These are phyloP conservation scores for Mycena olivaceomarginata DNA, from an alignment of 768 basidiomycete species.

Conservation along the genomic window DNA sequence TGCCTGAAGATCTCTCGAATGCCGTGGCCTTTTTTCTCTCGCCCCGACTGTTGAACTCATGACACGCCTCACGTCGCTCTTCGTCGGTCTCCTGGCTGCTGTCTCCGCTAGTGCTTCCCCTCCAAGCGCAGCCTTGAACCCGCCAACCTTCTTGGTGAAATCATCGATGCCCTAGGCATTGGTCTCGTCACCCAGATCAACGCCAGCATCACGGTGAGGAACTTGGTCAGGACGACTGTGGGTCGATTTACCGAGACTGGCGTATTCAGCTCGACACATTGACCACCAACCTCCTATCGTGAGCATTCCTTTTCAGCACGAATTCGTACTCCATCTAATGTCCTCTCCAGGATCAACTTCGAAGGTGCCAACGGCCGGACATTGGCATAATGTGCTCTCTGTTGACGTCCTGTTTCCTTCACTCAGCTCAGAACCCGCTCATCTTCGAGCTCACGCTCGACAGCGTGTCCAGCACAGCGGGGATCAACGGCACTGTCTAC, in stretches of 20 bases:
- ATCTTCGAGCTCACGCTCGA: constrained; percentile 68
- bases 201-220: constrained; percentile 61
- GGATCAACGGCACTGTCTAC: constrained; percentile 72
- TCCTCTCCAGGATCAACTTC: neutral
- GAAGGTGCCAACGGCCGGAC: neutral
- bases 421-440: constrained; percentile 64
- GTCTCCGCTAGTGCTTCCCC: constrained; percentile 49
- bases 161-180: constrained; percentile 62
- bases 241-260: neutral
- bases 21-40: constrained; percentile 37
- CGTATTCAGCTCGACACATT: constrained; percentile 58
- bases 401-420: neutral
- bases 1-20: neutral
- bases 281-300: constrained; percentile 59
- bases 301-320: constrained; percentile 31
- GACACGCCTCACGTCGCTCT: constrained; percentile 41
- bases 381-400: neutral
- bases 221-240: neutral
- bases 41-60: constrained; percentile 20
- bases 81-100: constrained; percentile 51
- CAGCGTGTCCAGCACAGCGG: constrained; percentile 62
- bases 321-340: neutral
- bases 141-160: constrained; percentile 54
- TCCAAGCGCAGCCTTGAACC: constrained; percentile 45
- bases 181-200: constrained; percentile 64